These are phyloP conservation scores for Carex arenaria DNA, from an alignment of 202 grass and related monocot species.

Conservation along the genomic window DNA sequence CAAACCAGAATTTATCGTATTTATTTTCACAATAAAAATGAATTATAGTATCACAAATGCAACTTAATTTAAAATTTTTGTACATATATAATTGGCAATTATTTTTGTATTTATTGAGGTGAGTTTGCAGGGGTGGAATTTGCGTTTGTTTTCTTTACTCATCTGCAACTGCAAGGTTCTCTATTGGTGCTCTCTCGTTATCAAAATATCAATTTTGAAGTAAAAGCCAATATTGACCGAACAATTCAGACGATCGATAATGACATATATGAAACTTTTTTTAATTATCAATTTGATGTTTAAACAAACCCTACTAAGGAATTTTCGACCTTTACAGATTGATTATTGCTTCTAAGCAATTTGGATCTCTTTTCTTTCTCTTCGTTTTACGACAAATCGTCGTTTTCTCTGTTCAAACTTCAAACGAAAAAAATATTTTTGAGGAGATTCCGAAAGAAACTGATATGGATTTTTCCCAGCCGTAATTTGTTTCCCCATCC, in stretches of 20 bases:
- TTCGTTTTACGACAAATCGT: constrained; percentile 7
- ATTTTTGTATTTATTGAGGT: background rate
- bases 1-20: no score
- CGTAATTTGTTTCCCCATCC: background rate
- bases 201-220: background rate
- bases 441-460: background rate
- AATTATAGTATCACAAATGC: background rate
- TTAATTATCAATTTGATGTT: constrained; percentile 3
- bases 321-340: background rate
- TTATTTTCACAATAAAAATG: no score
- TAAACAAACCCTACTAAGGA: background rate
- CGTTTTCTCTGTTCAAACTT: background rate
- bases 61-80: background rate
- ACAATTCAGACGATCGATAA: constrained; percentile 1
- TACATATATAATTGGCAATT: background rate
- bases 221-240: background rate
- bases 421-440: background rate
- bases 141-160: constrained; percentile 18
- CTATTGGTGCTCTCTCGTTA: constrained; percentile 4
- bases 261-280: background rate
- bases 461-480: background rate
- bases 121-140: background rate
- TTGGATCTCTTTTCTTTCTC: background rate
- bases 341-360: constrained; percentile 23
- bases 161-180: background rate